These are phyloP conservation scores for Globisporangium megalacanthum DNA, from an alignment of 352 stramenopile genomes.

Conservation along the genomic window DNA sequence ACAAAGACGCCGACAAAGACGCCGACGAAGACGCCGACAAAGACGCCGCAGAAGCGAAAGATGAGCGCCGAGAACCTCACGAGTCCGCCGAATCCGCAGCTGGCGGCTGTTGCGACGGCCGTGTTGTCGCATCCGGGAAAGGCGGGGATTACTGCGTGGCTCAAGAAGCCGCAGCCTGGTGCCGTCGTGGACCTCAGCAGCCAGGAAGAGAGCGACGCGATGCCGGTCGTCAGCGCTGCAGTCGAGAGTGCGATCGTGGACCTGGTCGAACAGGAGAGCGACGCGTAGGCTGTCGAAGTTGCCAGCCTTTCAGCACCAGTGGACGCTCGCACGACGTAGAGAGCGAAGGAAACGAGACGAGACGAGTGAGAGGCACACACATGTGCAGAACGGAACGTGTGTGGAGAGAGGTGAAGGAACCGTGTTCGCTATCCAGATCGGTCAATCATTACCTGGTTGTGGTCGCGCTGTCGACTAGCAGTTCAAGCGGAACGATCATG, in stretches of 20 bases:
- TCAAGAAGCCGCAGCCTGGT: slow-evolving; percentile 12
- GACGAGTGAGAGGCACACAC: background rate
- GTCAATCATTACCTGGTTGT: too few species aligned
- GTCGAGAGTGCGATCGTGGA: background rate
- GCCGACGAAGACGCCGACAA: slow-evolving; percentile 4
- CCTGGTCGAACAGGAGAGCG: slow-evolving; percentile 1
- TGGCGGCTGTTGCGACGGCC: background rate
- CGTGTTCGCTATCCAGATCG: too few species aligned
- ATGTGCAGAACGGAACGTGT: background rate
- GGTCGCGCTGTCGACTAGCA: too few species aligned
- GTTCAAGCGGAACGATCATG: too few species aligned
- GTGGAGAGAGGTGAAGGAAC: too few species aligned
- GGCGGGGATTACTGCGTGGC: slow-evolving; percentile 15
- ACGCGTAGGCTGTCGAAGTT: background rate
- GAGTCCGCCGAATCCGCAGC: slow-evolving; percentile 2
- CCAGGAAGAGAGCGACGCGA: background rate
- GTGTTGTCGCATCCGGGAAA: slow-evolving; percentile 5
- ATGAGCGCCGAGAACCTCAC: slow-evolving; percentile 9
- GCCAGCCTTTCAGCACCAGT: too few species aligned
- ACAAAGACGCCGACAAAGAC: background rate
- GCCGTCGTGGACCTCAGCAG: slow-evolving; percentile 11
- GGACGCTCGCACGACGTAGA: too few species aligned
- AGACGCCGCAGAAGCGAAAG: slow-evolving; percentile 14
- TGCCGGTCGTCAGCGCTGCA: background rate
- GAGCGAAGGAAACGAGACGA: too few species aligned